phyloP scores from a whole-genome alignment of 257 asterid species.

The Nicotiana benthamiana region DNA sequence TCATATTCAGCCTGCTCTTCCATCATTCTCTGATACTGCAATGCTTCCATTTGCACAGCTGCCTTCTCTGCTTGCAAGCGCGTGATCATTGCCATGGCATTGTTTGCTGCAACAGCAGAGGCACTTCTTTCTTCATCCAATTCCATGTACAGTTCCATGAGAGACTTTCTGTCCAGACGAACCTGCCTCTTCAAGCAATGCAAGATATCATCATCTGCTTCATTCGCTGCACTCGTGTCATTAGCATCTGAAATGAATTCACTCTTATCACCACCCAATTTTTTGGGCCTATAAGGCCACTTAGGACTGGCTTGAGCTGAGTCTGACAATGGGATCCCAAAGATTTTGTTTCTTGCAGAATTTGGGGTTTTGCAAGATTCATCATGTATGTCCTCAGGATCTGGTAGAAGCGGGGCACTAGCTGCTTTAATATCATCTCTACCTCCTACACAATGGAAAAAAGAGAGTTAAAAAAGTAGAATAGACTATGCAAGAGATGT shows the following conservation, averaged over 20 bases:
- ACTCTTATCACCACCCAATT: slow-evolving; percentile 23
- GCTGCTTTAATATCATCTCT: slow-evolving; percentile 37
- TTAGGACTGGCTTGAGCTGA: slow-evolving; percentile 78
- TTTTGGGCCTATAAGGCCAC: slow-evolving; percentile 32
- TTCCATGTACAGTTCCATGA: slow-evolving; percentile 70
- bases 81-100: slow-evolving; percentile 98
- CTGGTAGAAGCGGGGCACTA: slow-evolving; percentile 30
- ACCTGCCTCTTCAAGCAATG: slow-evolving; percentile 43
- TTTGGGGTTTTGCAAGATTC: slow-evolving; percentile 42
- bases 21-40: slow-evolving; percentile 96
- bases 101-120: slow-evolving; percentile 79
- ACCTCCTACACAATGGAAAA: slow-evolving; percentile 28
- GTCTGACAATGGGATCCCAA: slow-evolving; percentile 56
- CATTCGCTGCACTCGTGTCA: slow-evolving; percentile 29
- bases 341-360: slow-evolving; percentile 46
- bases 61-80: slow-evolving; percentile 89
- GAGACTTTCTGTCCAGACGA: slow-evolving; percentile 54
- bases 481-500: background rate
- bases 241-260: slow-evolving; percentile 31
- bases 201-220: slow-evolving; percentile 33
- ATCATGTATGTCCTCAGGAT: slow-evolving; percentile 36
- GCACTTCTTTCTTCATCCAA: slow-evolving; percentile 91
- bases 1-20: slow-evolving; percentile 93
- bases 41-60: slow-evolving; percentile 94
- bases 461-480: background rate